A percentile compares a stretch with the other conserved stretches of the same genome.
These are phyloP conservation scores for Amanita rubescens DNA, from an alignment of 768 basidiomycete genomes.

Conservation along the genomic window DNA sequence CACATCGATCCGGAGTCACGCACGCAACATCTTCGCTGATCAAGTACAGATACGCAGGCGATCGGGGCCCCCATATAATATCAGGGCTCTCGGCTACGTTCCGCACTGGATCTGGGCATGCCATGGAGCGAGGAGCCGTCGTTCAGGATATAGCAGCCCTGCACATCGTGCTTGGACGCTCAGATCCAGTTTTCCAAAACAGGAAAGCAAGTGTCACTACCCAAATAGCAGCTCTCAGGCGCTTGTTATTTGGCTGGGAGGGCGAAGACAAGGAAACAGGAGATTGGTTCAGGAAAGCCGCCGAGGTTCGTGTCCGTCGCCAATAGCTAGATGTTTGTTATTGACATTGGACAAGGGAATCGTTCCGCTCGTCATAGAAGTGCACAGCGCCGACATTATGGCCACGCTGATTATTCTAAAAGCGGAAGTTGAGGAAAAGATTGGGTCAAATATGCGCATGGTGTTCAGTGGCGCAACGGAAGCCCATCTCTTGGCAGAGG, in stretches of 20 bases:
- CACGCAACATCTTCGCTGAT: conserved; percentile 45
- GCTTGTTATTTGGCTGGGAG: conserved; percentile 53
- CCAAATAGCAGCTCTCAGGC: conserved; percentile 55
- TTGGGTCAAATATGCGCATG: conserved; percentile 52
- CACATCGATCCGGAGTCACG: conserved; percentile 63
- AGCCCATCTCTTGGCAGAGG: conserved; percentile 57
- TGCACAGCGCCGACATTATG: conserved; percentile 67
- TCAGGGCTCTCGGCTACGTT: conserved; percentile 58
- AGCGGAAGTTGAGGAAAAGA: conserved; percentile 51
- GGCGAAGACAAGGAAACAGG: conserved; percentile 39
- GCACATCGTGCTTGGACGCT: conserved; percentile 48
- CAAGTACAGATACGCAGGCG: conserved; percentile 33
- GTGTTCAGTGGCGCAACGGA: conserved; percentile 58
- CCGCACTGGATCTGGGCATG: conserved; percentile 47
- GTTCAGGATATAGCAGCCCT: conserved; percentile 54
- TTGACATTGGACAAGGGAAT: conserved; percentile 35
- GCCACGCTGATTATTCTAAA: conserved; percentile 63
- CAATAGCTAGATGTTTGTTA: conserved; percentile 3
- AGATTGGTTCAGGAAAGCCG: conserved; percentile 48
- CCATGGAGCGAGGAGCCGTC: conserved; percentile 53
- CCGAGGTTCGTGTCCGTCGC: conserved; percentile 32
- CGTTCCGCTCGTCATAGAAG: conserved; percentile 60
- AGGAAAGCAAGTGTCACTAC: conserved; percentile 50
- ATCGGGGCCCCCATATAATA: conserved; percentile 36
- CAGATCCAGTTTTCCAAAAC: conserved; percentile 25